These are phyloP conservation scores for Hibiscus syriacus DNA, from an alignment of 345 rosid species.

Conservation along the genomic window DNA sequence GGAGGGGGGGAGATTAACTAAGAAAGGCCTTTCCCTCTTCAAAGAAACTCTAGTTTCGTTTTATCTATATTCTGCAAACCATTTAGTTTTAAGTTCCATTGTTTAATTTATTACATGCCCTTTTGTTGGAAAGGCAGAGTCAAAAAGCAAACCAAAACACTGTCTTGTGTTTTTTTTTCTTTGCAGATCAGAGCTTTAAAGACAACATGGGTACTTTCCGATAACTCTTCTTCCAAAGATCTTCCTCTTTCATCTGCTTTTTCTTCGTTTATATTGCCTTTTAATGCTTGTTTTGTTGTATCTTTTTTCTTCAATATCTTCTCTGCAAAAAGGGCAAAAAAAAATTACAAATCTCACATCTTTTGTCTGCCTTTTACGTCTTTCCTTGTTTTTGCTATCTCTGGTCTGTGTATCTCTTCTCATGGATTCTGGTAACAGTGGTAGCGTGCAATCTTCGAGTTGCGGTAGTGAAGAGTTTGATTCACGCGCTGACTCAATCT, in stretches of 20 bases:
- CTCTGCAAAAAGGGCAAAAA: not conserved
- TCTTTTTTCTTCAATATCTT: conserved; percentile 9
- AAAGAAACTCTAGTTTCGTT: not conserved
- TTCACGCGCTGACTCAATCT: conserved; percentile 57
- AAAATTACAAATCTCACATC: conserved; percentile 13
- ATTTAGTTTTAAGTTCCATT: conserved; percentile 17
- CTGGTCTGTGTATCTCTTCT: not conserved
- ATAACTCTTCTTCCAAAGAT: conserved; percentile 21
- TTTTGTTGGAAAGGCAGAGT: conserved; percentile 18
- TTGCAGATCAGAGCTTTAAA: conserved; percentile 33
- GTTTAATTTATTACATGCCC: conserved; percentile 5
- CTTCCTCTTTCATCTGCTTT: not conserved
- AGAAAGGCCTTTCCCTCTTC: not conserved
- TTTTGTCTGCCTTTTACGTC: conserved; percentile 12
- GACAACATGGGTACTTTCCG: conserved; percentile 33
- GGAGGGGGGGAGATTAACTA: not conserved
- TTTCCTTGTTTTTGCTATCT: conserved; percentile 2
- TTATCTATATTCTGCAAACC: conserved; percentile 10
- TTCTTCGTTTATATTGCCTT: not conserved
- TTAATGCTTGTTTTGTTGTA: conserved; percentile 16
- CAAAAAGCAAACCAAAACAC: conserved; percentile 10
- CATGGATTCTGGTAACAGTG: conserved; percentile 85
- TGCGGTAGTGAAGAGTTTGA: conserved; percentile 76
- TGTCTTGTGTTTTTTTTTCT: conserved; percentile 17
- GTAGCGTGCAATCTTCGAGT: conserved; percentile 78